Base-by-base conservation (phyloP, 768 basidiomycete genomes). In the Macrolepiota dolichaula region DNA sequence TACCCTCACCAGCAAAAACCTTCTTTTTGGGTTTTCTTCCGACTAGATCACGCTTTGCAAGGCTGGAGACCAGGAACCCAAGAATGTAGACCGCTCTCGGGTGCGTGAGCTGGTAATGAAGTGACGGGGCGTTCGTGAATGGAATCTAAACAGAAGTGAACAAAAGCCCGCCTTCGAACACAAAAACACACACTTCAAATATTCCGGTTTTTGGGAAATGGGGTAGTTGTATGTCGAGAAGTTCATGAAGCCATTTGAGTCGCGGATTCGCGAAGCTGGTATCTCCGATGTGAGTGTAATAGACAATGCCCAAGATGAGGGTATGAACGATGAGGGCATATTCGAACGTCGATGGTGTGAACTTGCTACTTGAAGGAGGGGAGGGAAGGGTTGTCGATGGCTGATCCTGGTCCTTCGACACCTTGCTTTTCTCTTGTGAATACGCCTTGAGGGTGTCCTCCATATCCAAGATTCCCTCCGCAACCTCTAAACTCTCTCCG, bases 11-110 rank as follows among this genome's bases (percentile, higher is more conserved):
- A 0, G 88, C 85, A 72, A 91, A 93, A 0, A 89, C 74, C 51
- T 83, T 85, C 61, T 87, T 80, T 74, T 87, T 89, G 3, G 91
- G 91, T 56, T 84, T 87, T 25, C 88, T 79, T 42, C 90, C 92
- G 0, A 88, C 83, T 0, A 86, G 81, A 66, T 93, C 90, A 13
- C 88, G 82, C 66, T 91, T 90, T 0, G 87, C 82, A 1, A 83
- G 75, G 4, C 82, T 80, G 64, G 85, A 88, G 42, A 91, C 74
- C 4, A 92, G 81, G 69, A 87, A 92, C 0, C 84, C 85, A 4
- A 92, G 76, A 12, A 83, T 70, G 63, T 85, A 87, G 0, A 92
- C 65, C 1, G 87, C 71, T 4, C 86, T 81, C 0, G 91, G 89
- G 65, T 91, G 89, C 6, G 89, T 91, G 2, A 80, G 79, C 44